Evolutionary conservation across 352 stramenopile genomes (phyloP).

Genomic region (Thalassiosira livingstoniorum): DNA sequence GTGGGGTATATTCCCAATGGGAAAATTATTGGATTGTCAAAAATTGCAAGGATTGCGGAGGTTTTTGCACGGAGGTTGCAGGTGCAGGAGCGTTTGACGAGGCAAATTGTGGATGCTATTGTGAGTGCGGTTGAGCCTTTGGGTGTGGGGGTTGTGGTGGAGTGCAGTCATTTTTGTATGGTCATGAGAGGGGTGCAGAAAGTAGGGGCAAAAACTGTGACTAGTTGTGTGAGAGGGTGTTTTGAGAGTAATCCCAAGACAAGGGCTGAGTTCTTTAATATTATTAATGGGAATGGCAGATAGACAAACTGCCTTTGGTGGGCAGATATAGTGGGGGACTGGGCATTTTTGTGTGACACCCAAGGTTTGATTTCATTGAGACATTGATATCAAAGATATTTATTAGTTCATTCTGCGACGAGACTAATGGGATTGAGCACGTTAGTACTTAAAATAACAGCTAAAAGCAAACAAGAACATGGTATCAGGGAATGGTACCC

Average conservation of each 20-base stretch:
- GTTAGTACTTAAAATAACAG: too few species aligned
- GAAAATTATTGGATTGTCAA: slow-evolving; percentile 96
- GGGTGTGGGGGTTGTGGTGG: slow-evolving; percentile 98
- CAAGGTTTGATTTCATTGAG: too few species aligned
- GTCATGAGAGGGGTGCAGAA: slow-evolving; percentile 99
- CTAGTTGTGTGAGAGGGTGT: slow-evolving; percentile 95
- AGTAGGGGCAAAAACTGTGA: slow-evolving; percentile 94
- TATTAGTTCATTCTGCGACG: too few species aligned
- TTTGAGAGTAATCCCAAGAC: slow-evolving; percentile 94
- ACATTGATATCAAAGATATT: too few species aligned
- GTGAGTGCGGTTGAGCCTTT: slow-evolving; percentile 96
- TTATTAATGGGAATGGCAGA: slow-evolving; percentile 68
- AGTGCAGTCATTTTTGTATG: slow-evolving; percentile 99
- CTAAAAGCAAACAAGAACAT: too few species aligned
- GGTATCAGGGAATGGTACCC: too few species aligned
- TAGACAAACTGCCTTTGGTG: too few species aligned
- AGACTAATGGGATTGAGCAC: too few species aligned
- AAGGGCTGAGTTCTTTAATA: slow-evolving; percentile 89
- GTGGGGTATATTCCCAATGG: slow-evolving; percentile 88
- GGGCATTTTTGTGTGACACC: too few species aligned
- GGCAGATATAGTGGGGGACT: too few species aligned
- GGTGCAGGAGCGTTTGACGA: slow-evolving; percentile 99
- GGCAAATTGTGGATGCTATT: slow-evolving; percentile 98
- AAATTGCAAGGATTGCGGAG: slow-evolving; percentile 97
- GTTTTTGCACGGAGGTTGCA: slow-evolving; percentile 96